These are phyloP conservation scores for Hygrophorus russula DNA, from an alignment of 768 basidiomycete species.

Conservation along the genomic window DNA sequence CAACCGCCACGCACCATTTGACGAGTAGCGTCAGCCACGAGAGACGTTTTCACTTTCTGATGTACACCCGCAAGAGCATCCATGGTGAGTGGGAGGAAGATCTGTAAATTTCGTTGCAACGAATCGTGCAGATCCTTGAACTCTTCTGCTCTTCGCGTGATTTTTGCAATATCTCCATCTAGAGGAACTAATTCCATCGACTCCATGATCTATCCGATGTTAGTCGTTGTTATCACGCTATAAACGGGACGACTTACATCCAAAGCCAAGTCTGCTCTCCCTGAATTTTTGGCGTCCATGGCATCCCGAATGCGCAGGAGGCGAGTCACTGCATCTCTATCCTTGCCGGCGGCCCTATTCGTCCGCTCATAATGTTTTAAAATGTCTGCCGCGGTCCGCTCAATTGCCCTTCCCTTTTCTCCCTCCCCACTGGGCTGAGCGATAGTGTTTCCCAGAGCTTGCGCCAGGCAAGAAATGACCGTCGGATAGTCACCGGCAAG, in stretches of 20 bases:
- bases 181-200: conserved; percentile 81
- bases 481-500: conserved; percentile 85
- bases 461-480: conserved; percentile 80
- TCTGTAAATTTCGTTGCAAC: conserved; percentile 81
- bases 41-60: conserved; percentile 60
- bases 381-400: conserved; percentile 69
- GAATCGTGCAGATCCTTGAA: conserved; percentile 83
- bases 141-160: conserved; percentile 78
- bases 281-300: conserved; percentile 60
- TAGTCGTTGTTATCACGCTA: neutral
- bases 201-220: conserved; percentile 59
- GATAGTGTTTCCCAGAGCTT: conserved; percentile 77
- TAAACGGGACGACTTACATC: conserved; percentile 48
- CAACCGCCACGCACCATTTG: conserved; percentile 48
- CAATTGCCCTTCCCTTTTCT: conserved; percentile 56
- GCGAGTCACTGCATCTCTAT: conserved; percentile 61
- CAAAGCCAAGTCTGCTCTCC: conserved; percentile 65
- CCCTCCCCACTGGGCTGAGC: conserved; percentile 42
- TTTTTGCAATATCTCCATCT: conserved; percentile 73
- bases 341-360: conserved; percentile 61
- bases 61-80: conserved; percentile 79
- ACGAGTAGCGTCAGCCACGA: conserved; percentile 61
- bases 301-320: conserved; percentile 77
- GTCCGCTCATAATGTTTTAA: conserved; percentile 71
- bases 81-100: conserved; percentile 86